Conservation (phyloP, 768 basidiomycete species). For the Lactarius akahatsu region DNA sequence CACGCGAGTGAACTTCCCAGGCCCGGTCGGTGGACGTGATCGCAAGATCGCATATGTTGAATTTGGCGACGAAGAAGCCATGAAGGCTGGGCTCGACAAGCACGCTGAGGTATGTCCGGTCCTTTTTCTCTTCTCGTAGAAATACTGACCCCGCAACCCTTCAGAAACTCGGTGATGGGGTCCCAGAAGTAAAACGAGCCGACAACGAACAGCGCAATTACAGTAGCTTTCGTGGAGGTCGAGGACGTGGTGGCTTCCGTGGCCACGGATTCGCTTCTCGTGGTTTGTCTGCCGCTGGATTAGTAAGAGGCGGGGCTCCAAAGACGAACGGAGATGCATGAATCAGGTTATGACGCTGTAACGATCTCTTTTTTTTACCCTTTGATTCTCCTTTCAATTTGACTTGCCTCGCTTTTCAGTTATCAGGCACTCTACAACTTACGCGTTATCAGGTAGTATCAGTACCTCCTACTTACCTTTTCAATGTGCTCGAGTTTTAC, state of each 20-base stretch:
- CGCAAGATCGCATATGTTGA: conserved; percentile 79
- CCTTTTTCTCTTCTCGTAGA: conserved; percentile 9
- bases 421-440: conserved; percentile 17
- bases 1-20: conserved; percentile 62
- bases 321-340: conserved; percentile 35
- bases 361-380: not conserved
- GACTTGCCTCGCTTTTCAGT: conserved; percentile 1
- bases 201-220: conserved; percentile 44
- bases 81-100: conserved; percentile 76
- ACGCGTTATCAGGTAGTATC: conserved; percentile 16
- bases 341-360: not conserved
- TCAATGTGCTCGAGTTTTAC: conserved; percentile 19
- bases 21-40: conserved; percentile 46
- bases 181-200: conserved; percentile 70
- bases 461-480: conserved; percentile 24
- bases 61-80: conserved; percentile 83
- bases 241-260: conserved; percentile 52
- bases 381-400: not conserved
- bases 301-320: conserved; percentile 42
- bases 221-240: conserved; percentile 41
- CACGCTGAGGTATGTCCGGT: conserved; percentile 60
- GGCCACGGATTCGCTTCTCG: conserved; percentile 58
- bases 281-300: conserved; percentile 67
- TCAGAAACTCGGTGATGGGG: conserved; percentile 68
- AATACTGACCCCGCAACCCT: conserved; percentile 12